Conservation (phyloP, 2,329 filamentous ascomycete species). For the Rhexocercosporidium sp. region DNA sequence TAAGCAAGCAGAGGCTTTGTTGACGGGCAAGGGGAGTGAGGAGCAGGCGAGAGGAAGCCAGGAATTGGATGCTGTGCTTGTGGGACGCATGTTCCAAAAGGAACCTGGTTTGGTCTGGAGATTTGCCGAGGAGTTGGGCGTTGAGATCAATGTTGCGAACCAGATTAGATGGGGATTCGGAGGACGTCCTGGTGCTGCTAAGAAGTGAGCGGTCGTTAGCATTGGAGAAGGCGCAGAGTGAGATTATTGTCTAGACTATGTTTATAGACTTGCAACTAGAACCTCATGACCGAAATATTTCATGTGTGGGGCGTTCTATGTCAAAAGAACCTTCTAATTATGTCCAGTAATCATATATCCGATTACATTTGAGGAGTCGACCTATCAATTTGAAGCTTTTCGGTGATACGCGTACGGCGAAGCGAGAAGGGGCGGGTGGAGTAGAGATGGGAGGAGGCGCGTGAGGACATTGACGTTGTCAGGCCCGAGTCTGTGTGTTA, state of each 20-base stretch:
- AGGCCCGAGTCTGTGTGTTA: no score
- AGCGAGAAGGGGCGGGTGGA: no score
- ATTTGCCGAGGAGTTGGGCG: constrained; percentile 59
- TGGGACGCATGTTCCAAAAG: constrained; percentile 62
- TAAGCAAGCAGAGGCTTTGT: constrained; percentile 52
- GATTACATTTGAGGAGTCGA: no score
- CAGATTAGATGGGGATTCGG: constrained; percentile 63
- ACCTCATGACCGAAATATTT: neutral
- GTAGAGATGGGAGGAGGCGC: no score
- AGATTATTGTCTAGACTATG: neutral
- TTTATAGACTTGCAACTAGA: neutral
- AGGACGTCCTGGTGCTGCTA: constrained; percentile 42
- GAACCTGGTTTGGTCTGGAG: constrained; percentile 61
- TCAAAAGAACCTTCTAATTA: no score
- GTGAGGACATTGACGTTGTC: no score
- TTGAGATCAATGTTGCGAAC: constrained; percentile 52
- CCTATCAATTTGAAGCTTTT: no score
- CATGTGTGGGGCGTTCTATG: neutral
- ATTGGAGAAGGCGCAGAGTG: neutral
- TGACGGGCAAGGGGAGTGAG: constrained; percentile 51
- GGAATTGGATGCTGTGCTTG: constrained; percentile 54
- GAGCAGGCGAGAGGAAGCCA: constrained; percentile 51
- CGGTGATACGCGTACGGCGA: no score
- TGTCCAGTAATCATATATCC: no score
- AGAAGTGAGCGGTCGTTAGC: constrained; percentile 10